phyloP scores from a whole-genome alignment of 169 alveolate species.

The Plasmodium gallinaceum region DNA sequence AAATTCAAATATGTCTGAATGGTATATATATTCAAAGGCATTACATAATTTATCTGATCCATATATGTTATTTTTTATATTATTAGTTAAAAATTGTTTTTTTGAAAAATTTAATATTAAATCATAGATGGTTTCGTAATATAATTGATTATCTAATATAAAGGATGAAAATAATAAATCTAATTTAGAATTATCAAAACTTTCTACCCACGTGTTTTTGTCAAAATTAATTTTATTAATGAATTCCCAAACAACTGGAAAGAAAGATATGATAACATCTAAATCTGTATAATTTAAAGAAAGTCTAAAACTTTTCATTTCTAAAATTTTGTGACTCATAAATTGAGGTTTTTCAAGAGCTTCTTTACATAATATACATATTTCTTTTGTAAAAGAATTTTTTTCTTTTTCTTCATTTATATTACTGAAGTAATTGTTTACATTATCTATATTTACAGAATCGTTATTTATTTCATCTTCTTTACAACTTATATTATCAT shows the following conservation, averaged over 20 bases:
- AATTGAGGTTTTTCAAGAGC: constrained; percentile 73
- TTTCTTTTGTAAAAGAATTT: constrained; percentile 44
- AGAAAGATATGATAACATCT: constrained; percentile 50
- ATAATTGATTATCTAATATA: constrained; percentile 50
- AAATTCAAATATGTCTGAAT: constrained; percentile 72
- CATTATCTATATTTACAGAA: constrained; percentile 12
- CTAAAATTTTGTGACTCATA: constrained; percentile 75
- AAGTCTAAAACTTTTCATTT: constrained; percentile 76
- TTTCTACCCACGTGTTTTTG: constrained; percentile 60
- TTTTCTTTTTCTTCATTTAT: constrained; percentile 50
- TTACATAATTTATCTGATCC: constrained; percentile 49
- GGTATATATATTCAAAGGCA: constrained; percentile 63
- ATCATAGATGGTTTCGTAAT: constrained; percentile 64
- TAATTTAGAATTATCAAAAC: constrained; percentile 45
- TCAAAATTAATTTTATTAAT: constrained; percentile 59
- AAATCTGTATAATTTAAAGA: constrained; percentile 70
- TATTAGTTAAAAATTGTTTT: constrained; percentile 17
- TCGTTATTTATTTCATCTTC: constrained; percentile 20
- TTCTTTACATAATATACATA: constrained; percentile 61
- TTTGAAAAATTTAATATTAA: constrained; percentile 59
- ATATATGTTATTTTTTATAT: constrained; percentile 39
- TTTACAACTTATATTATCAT: constrained; percentile 22
- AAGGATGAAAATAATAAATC: constrained; percentile 70
- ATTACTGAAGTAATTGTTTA: constrained; percentile 26
- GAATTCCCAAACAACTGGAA: constrained; percentile 60